Conservation (phyloP, 2,329 filamentous ascomycete species). For the Lecanicillium sp. region DNA sequence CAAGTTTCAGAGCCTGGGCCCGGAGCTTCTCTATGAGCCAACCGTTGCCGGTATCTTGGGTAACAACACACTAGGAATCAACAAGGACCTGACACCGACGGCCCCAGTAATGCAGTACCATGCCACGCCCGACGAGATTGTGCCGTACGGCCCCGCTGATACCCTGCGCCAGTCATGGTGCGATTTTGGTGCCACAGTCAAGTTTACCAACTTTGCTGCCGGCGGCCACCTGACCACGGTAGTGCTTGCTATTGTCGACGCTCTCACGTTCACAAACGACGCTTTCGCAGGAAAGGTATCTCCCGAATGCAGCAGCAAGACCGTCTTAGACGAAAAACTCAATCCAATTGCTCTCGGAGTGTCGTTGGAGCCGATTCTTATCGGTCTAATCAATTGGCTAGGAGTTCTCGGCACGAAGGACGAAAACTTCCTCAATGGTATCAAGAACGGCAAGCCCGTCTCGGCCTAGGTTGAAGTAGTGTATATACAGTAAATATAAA, state of each 20-base stretch:
- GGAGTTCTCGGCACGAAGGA: slow-evolving; percentile 3
- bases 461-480: no score
- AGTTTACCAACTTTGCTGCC: slow-evolving; percentile 1
- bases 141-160: slow-evolving; percentile 1
- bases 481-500: no score
- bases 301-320: slow-evolving; percentile 2
- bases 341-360: slow-evolving; percentile 5
- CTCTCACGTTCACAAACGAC: neutral
- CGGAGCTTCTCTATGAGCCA: neutral
- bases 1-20: slow-evolving; percentile 5
- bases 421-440: slow-evolving; percentile 1
- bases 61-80: slow-evolving; percentile 4
- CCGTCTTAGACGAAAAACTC: slow-evolving; percentile 1
- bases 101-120: slow-evolving; percentile 7
- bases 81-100: slow-evolving; percentile 1
- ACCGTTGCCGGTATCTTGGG: neutral
- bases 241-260: slow-evolving; percentile 3
- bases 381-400: neutral
- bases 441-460: slow-evolving; percentile 1
- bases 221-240: slow-evolving; percentile 6
- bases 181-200: slow-evolving; percentile 1
- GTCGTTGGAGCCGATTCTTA: slow-evolving; percentile 4
- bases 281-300: slow-evolving; percentile 3
- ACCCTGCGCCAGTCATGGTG: slow-evolving; percentile 3
- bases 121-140: slow-evolving; percentile 5